Percentiles rank a stretch among this genome's conserved stretches.
Conservation (phyloP, 208 protist species). For the Tritrichomonas musculus region DNA sequence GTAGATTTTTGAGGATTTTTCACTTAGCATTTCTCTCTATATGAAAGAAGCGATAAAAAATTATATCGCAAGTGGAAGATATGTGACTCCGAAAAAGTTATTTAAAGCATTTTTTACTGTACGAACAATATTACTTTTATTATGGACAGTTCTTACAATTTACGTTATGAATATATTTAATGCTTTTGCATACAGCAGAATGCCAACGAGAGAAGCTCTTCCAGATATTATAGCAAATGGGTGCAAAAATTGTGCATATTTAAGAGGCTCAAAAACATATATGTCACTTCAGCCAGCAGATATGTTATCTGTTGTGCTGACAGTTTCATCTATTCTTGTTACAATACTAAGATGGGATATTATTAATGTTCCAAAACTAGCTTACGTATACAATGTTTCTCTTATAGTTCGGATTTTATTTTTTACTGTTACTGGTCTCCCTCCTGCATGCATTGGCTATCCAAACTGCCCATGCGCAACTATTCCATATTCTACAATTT, state of each 20-base stretch:
- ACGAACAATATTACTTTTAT: too few species aligned
- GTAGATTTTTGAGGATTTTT: too few species aligned
- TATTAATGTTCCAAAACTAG: not conserved
- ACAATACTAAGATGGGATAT: not conserved
- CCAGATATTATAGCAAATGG: not conserved
- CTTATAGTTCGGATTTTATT: not conserved
- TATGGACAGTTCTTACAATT: not conserved
- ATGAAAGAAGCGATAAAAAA: too few species aligned
- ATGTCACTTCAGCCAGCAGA: not conserved
- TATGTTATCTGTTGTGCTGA: not conserved
- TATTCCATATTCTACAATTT: not conserved
- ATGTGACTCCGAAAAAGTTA: too few species aligned
- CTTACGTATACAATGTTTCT: not conserved
- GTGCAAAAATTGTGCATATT: not conserved
- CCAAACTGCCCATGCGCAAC: not conserved
- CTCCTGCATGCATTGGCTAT: not conserved
- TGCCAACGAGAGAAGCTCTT: not conserved
- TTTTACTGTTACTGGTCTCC: not conserved
- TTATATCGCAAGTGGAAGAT: too few species aligned
- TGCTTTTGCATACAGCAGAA: not conserved
- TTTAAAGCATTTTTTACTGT: too few species aligned
- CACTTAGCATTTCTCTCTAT: too few species aligned
- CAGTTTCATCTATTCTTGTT: not conserved
- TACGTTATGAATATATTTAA: not conserved
- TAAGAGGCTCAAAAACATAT: not conserved